A percentile compares a stretch with the other conserved stretches of the same genome.
phyloP scores from a whole-genome alignment of 2,329 filamentous ascomycete genomes.

The Pseudogymnoascus sp. region DNA sequence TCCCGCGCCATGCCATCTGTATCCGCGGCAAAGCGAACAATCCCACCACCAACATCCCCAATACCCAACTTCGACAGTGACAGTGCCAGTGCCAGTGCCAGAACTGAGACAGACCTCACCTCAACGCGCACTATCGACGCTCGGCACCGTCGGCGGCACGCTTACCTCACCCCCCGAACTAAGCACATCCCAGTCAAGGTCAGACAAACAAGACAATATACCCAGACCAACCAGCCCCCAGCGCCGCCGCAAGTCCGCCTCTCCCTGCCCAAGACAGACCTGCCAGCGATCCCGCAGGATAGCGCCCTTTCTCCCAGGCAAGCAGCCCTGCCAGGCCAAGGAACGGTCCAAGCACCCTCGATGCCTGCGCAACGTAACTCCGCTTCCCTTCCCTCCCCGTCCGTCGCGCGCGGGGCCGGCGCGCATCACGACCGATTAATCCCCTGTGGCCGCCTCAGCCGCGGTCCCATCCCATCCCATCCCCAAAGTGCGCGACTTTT shows the following conservation, averaged over 20 bases:
- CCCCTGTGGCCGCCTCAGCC: slow-evolving; percentile 3
- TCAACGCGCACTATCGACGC: neutral
- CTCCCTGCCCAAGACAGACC: neutral
- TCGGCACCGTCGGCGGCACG: neutral
- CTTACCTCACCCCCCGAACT: neutral
- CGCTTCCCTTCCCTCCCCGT: neutral
- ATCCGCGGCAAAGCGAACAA: neutral
- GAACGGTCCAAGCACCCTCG: slow-evolving; percentile 2
- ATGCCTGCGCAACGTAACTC: neutral
- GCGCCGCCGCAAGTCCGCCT: neutral
- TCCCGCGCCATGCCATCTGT: neutral
- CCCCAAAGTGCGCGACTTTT: neutral
- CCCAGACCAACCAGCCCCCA: neutral
- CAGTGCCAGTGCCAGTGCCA: neutral
- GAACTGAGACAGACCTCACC: neutral
- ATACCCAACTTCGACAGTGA: neutral
- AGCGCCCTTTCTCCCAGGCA: neutral
- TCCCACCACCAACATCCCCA: neutral
- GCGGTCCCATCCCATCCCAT: neutral
- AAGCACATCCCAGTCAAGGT: neutral
- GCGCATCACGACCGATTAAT: slow-evolving; percentile 2
- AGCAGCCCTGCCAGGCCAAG: neutral
- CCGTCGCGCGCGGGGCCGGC: neutral
- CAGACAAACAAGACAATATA: neutral
- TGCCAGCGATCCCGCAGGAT: neutral